Percentiles rank a stretch among this genome's conserved stretches.
Conservation (phyloP, 345 rosid species). For the Erodium maritimum region DNA sequence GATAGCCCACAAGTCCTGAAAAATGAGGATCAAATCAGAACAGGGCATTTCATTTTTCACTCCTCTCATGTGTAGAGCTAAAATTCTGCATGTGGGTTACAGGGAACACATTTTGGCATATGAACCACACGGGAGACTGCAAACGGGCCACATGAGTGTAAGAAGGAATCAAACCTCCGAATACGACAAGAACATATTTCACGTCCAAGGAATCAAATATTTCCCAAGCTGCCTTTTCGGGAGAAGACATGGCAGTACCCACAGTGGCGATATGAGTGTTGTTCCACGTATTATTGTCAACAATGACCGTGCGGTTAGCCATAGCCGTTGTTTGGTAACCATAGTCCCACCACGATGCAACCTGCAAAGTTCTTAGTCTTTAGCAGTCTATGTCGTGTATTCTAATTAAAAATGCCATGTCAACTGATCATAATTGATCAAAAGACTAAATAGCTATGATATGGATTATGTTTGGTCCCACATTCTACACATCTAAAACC, state of each 20-base stretch:
- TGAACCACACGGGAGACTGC: too few species aligned
- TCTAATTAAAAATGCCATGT: too few species aligned
- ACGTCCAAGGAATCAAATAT: conserved; percentile 94
- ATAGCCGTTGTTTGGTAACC: conserved; percentile 99
- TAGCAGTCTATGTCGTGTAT: too few species aligned
- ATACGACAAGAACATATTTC: conserved; percentile 93
- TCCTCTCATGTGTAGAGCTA: too few species aligned
- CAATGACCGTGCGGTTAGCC: conserved; percentile 98
- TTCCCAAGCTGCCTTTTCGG: conserved; percentile 99
- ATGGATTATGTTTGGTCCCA: not conserved
- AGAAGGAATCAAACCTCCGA: conserved; percentile 66
- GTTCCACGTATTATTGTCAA: conserved; percentile 98
- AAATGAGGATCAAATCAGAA: conserved; percentile 21
- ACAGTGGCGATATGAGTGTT: conserved; percentile 99
- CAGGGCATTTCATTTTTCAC: not conserved
- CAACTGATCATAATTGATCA: not conserved
- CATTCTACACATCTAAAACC: too few species aligned
- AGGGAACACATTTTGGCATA: too few species aligned
- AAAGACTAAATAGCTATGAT: too few species aligned
- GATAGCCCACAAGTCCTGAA: conserved; percentile 92
- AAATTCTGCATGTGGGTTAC: too few species aligned
- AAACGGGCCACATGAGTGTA: conserved; percentile 1
- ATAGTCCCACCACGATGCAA: conserved; percentile 99
- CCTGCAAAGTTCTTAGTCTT: conserved; percentile 31
- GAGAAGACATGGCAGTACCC: conserved; percentile 99